Conservation (phyloP, 148 eudicot species). For the Cornus florida region DNA sequence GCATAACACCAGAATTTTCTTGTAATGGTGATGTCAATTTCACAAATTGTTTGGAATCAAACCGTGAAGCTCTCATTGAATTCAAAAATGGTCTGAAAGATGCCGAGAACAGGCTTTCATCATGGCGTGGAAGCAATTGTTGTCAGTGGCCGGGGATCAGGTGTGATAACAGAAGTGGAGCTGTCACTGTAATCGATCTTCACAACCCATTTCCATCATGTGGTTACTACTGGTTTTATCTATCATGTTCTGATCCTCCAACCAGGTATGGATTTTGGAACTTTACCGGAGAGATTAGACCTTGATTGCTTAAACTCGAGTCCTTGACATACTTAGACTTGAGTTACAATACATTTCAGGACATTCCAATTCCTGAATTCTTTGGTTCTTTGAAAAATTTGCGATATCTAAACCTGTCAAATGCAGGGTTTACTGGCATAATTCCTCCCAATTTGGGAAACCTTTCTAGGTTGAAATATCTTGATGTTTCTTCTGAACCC, state of each 20-base stretch:
- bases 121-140: conserved; percentile 28
- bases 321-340: conserved; percentile 26
- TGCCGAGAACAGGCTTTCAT: conserved; percentile 26
- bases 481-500: conserved; percentile 13
- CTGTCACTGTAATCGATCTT: conserved; percentile 22
- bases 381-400: conserved; percentile 36
- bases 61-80: conserved; percentile 23
- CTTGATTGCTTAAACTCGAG: conserved; percentile 20
- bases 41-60: conserved; percentile 1
- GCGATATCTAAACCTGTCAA: conserved; percentile 34
- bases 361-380: conserved; percentile 33
- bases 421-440: conserved; percentile 24
- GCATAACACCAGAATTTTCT: not conserved
- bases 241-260: not conserved
- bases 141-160: conserved; percentile 27
- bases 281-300: conserved; percentile 35
- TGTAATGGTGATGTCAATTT: not conserved
- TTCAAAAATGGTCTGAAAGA: conserved; percentile 32
- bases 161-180: conserved; percentile 18
- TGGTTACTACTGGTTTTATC: too few relatives aligned
- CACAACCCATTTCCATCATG: conserved; percentile 23
- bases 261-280: conserved; percentile 23
- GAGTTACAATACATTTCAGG: conserved; percentile 20
- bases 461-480: conserved; percentile 32
- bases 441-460: conserved; percentile 38